These are phyloP conservation scores for Trametes maxima DNA, from an alignment of 768 basidiomycete species.

Conservation along the genomic window DNA sequence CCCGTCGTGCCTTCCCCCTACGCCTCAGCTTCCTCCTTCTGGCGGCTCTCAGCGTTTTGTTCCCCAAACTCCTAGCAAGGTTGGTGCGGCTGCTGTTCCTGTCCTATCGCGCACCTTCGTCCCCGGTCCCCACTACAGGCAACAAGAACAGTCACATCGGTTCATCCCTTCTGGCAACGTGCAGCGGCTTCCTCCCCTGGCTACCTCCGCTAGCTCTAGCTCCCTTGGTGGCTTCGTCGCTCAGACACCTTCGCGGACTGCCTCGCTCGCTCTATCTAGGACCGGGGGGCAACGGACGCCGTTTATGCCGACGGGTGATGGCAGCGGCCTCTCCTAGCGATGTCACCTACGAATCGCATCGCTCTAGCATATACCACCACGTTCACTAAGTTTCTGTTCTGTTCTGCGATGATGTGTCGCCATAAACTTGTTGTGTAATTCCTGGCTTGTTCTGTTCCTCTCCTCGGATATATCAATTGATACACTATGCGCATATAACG, in stretches of 20 bases:
- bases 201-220: constrained; percentile 15
- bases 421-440: not conserved
- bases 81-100: not conserved
- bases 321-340: constrained; percentile 32
- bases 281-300: constrained; percentile 52
- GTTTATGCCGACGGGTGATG: constrained; percentile 45
- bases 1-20: constrained; percentile 27
- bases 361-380: not conserved
- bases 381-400: not conserved
- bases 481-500: constrained; percentile 10
- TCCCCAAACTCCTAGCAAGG: constrained; percentile 12
- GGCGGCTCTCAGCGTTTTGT: constrained; percentile 17
- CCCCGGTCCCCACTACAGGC: constrained; percentile 34
- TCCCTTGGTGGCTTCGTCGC: constrained; percentile 15
- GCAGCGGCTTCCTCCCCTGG: constrained; percentile 15
- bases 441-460: not conserved
- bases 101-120: not conserved
- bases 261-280: constrained; percentile 25
- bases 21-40: constrained; percentile 34
- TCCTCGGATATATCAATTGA: not conserved
- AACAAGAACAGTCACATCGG: constrained; percentile 29
- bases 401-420: not conserved
- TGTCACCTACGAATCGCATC: no score
- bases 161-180: constrained; percentile 31
- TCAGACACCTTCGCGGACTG: constrained; percentile 23